Conservation (phyloP, 345 rosid species). For the Iberis pinnata region DNA sequence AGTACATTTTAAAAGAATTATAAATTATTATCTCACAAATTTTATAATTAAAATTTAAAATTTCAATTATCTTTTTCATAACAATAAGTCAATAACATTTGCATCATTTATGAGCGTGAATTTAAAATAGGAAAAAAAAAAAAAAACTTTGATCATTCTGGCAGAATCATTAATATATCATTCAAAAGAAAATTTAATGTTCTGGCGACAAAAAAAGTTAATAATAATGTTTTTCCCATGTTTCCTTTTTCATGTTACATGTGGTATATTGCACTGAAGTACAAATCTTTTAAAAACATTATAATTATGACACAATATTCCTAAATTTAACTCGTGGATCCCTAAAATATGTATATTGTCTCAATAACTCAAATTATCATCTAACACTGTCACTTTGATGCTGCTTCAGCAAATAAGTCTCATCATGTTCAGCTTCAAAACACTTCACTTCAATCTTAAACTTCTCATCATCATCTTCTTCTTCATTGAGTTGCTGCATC, state of each 20-base stretch:
- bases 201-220: too few species aligned
- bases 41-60: too few species aligned
- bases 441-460: slow-evolving; percentile 31
- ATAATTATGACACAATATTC: neutral
- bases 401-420: slow-evolving; percentile 27
- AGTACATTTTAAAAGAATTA: too few species aligned
- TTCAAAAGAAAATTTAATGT: too few species aligned
- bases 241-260: neutral
- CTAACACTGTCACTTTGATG: slow-evolving; percentile 16
- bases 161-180: too few species aligned
- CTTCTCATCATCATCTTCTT: slow-evolving; percentile 2
- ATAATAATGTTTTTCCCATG: too few species aligned
- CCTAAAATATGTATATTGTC: neutral
- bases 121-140: too few species aligned
- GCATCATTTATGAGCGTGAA: too few species aligned
- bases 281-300: slow-evolving; percentile 11
- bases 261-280: slow-evolving; percentile 8
- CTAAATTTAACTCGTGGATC: neutral
- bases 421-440: slow-evolving; percentile 22
- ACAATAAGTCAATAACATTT: too few species aligned
- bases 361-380: slow-evolving; percentile 3
- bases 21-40: too few species aligned
- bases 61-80: too few species aligned
- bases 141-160: too few species aligned
- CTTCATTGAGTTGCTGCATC: slow-evolving; percentile 43